A percentile compares a stretch with the other conserved stretches of the same genome.
Conservation (phyloP, 208 protist genomes). For the Crithidia brevicula region DNA sequence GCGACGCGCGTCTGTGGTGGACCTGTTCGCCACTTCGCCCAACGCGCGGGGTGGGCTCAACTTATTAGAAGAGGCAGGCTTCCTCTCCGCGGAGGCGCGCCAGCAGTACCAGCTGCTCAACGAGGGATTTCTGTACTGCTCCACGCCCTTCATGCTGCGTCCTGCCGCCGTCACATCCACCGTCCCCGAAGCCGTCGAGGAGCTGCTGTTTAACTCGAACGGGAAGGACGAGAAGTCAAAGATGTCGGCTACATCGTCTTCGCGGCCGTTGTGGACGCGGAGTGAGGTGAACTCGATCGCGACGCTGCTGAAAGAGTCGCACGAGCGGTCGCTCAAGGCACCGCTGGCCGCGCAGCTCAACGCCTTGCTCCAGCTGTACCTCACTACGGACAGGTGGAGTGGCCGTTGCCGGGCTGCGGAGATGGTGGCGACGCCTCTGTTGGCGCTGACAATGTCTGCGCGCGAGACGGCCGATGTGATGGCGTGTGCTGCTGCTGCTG, state of each 20-base stretch:
- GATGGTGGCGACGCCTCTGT: slow-evolving; percentile 39
- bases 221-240: background rate
- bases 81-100: slow-evolving; percentile 17
- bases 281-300: slow-evolving; percentile 39
- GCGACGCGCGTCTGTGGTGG: slow-evolving; percentile 10
- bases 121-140: slow-evolving; percentile 58
- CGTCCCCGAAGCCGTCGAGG: slow-evolving; percentile 26
- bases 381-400: slow-evolving; percentile 21
- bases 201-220: slow-evolving; percentile 23
- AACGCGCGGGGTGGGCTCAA: slow-evolving; percentile 17
- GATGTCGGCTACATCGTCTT: background rate
- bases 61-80: slow-evolving; percentile 47
- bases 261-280: slow-evolving; percentile 11
- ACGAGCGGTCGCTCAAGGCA: slow-evolving; percentile 56
- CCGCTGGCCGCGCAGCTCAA: slow-evolving; percentile 50
- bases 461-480: slow-evolving; percentile 55
- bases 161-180: slow-evolving; percentile 26
- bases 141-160: slow-evolving; percentile 68
- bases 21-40: slow-evolving; percentile 20
- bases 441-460: slow-evolving; percentile 69
- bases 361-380: slow-evolving; percentile 18
- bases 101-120: slow-evolving; percentile 39
- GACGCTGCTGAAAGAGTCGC: slow-evolving; percentile 40
- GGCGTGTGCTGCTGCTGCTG: slow-evolving; percentile 17
- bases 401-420: slow-evolving; percentile 25